Percentiles rank a stretch among this genome's conserved stretches.
phyloP scores from a whole-genome alignment of 176 grass and related monocot genomes.

The Phoenix dactylifera region DNA sequence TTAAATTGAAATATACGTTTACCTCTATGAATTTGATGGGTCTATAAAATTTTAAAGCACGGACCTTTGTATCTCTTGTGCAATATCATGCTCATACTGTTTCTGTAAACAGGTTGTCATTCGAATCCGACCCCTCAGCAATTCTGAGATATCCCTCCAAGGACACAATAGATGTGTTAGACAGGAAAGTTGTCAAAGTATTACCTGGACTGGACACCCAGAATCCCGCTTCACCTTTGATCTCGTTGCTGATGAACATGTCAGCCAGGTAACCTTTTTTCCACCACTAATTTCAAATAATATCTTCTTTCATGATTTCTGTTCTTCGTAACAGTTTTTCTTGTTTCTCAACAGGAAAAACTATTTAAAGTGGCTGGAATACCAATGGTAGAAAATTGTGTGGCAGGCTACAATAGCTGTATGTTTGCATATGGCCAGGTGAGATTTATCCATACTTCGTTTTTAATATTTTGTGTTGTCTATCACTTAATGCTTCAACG shows the following conservation, averaged over 20 bases:
- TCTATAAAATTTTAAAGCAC: too few relatives aligned
- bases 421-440: slow-evolving; percentile 99
- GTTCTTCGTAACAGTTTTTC: not conserved
- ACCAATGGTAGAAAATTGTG: slow-evolving; percentile 95
- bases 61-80: not conserved
- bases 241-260: slow-evolving; percentile 85
- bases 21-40: too few relatives aligned
- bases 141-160: slow-evolving; percentile 69
- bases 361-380: slow-evolving; percentile 89
- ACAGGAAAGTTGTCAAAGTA: slow-evolving; percentile 67
- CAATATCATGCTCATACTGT: not conserved
- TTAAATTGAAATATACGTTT: too few relatives aligned
- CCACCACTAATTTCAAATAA: not conserved
- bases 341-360: slow-evolving; percentile 47
- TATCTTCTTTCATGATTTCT: not conserved
- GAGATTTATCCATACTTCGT: slow-evolving; percentile 6
- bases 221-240: slow-evolving; percentile 97
- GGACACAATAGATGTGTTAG: slow-evolving; percentile 58
- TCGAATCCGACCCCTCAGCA: slow-evolving; percentile 69
- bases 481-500: too few relatives aligned
- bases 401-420: slow-evolving; percentile 90
- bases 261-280: slow-evolving; percentile 49
- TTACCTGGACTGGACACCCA: slow-evolving; percentile 79
- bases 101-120: slow-evolving; percentile 51
- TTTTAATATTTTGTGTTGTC: not conserved